Evolutionary conservation across 192 early-diverging fungal species (phyloP).

Genomic region (Funneliformis geosporum): DNA sequence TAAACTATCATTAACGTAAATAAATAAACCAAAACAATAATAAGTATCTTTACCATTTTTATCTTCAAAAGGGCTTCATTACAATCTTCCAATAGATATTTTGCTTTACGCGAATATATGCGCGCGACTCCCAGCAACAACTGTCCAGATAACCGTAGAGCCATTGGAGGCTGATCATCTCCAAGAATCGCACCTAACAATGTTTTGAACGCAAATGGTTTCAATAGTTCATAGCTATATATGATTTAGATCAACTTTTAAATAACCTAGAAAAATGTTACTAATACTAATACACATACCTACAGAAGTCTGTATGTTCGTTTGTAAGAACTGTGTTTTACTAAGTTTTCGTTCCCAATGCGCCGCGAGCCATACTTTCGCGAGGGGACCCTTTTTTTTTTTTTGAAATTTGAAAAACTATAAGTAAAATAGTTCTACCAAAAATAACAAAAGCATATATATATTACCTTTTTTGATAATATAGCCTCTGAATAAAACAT

Average conservation of each 20-base stretch:
- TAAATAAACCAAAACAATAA: not conserved
- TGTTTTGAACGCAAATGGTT: constrained; percentile 12
- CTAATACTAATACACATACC: constrained; percentile 46
- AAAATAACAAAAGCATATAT: not conserved
- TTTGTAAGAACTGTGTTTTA: constrained; percentile 91
- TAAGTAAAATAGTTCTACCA: not conserved
- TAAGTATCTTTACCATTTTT: constrained; percentile 71
- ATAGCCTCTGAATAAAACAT: constrained; percentile 84
- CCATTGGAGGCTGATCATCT: constrained; percentile 81
- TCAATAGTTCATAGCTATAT: not conserved
- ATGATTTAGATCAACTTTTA: not conserved
- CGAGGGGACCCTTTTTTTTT: constrained; percentile 68
- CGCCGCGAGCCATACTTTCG: constrained; percentile 97
- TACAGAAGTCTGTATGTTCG: constrained; percentile 87
- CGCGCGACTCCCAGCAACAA: constrained; percentile 91
- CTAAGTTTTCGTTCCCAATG: constrained; percentile 97
- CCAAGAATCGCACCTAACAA: constrained; percentile 76
- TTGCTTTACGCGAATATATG: constrained; percentile 96
- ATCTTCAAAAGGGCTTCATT: constrained; percentile 94
- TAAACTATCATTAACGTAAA: not conserved
- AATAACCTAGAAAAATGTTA: not conserved
- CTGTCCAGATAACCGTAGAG: constrained; percentile 94
- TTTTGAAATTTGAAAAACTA: not conserved
- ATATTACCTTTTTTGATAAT: constrained; percentile 62
- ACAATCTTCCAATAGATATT: constrained; percentile 96